phyloP scores from a whole-genome alignment of 208 protist genomes.

The Trypanosoma melophagium region DNA sequence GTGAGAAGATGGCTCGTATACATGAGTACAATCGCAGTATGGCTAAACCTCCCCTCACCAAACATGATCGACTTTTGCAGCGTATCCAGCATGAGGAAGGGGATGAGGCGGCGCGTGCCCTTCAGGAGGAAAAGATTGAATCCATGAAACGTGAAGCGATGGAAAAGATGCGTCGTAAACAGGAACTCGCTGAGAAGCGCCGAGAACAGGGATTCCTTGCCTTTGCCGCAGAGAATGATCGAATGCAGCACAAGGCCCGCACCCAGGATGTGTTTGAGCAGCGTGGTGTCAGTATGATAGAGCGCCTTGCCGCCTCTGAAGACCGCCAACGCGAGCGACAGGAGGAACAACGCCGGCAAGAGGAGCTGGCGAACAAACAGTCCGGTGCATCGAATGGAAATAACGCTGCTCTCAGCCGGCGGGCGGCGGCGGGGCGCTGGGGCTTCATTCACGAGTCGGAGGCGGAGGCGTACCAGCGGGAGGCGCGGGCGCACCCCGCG shows the following conservation, averaged over 20 bases:
- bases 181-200: slow-evolving; percentile 48
- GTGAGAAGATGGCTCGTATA: slow-evolving; percentile 34
- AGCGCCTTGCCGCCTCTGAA: slow-evolving; percentile 27
- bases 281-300: slow-evolving; percentile 55
- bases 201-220: slow-evolving; percentile 38
- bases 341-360: slow-evolving; percentile 9
- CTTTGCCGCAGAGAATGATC: slow-evolving; percentile 30
- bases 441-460: slow-evolving; percentile 71
- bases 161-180: slow-evolving; percentile 40
- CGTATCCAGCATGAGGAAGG: slow-evolving; percentile 33
- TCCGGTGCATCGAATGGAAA: neutral
- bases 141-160: slow-evolving; percentile 34
- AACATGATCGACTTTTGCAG: slow-evolving; percentile 47
- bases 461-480: slow-evolving; percentile 52
- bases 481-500: slow-evolving; percentile 64
- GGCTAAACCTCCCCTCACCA: slow-evolving; percentile 35
- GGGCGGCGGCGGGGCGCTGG: slow-evolving; percentile 41
- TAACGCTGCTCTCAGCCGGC: slow-evolving; percentile 5
- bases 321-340: slow-evolving; percentile 18
- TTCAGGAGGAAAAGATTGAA: slow-evolving; percentile 45
- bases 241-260: slow-evolving; percentile 42
- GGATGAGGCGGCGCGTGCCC: slow-evolving; percentile 32
- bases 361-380: neutral
- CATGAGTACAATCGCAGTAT: slow-evolving; percentile 50
- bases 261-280: slow-evolving; percentile 74